A percentile compares a stretch with the other conserved stretches of the same genome.
Conservation (phyloP, 371 early-diverging fungal species). For the Rhizomucor miehei region DNA sequence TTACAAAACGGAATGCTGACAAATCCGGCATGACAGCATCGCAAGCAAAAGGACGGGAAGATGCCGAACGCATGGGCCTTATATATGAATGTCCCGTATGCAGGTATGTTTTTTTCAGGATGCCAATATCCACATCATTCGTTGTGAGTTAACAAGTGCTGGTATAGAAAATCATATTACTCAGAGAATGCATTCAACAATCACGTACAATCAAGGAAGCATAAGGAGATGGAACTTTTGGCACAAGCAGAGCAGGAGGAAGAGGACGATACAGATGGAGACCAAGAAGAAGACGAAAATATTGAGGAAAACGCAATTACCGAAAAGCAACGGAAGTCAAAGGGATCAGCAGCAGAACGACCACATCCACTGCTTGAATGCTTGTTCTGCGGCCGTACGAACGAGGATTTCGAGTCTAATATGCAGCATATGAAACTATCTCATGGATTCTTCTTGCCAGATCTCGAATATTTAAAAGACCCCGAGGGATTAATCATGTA, state of each 20-base stretch:
- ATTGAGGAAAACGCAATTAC: not conserved
- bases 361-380: conserved; percentile 8
- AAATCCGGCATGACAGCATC: conserved; percentile 27
- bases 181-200: conserved; percentile 87
- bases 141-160: not conserved
- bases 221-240: conserved; percentile 36
- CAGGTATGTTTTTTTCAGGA: conserved; percentile 25
- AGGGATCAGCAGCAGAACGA: not conserved
- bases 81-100: conserved; percentile 45
- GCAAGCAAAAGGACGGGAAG: conserved; percentile 43
- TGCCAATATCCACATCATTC: not conserved
- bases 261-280: too few relatives aligned
- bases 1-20: conserved; percentile 17
- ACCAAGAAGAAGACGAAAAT: not conserved
- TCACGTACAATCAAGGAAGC: conserved; percentile 89
- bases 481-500: conserved; percentile 84
- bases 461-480: conserved; percentile 88
- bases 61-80: conserved; percentile 33
- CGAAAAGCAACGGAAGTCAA: not conserved
- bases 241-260: conserved; percentile 1
- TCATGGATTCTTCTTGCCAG: conserved; percentile 96
- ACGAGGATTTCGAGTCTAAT: conserved; percentile 67
- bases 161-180: conserved; percentile 60
- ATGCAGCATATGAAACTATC: conserved; percentile 85
- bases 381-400: conserved; percentile 71